Evolutionary conservation across 768 basidiomycete genomes (phyloP), one percentile per base, ranked within the genome.

Genomic region (Tylopilus sp.): DNA sequence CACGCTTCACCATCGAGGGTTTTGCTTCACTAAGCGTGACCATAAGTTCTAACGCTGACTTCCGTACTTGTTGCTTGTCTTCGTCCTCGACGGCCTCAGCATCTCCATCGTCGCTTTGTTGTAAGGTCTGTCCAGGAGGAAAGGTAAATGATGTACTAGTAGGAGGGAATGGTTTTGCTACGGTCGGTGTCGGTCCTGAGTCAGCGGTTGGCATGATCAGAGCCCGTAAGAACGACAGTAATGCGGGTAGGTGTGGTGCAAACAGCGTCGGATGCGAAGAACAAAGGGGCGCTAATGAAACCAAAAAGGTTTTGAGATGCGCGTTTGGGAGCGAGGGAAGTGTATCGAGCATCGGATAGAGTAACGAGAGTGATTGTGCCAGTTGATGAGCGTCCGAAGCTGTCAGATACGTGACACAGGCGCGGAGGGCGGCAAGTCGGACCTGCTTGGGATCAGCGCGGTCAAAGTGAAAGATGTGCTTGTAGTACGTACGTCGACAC

Each of bases 21-120:
- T 78, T 75, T 3, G 88, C 80, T 67, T 95, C 91, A 25, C 79
- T 82, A n/a, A 95, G 68, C 12, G 80, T 82, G 48, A 94, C 75
- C 81, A 95, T 85, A 47, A 95, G 81, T 67, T 95, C 92, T 10
- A 93, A 70, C 9, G 89, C 87, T 1, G 83, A 80, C 47, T 83
- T 79, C 10, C 90, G 75, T 26, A 90, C 75, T 18, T 85, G 83
- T 36, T 83, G 79, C 48, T 80, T 77, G 51, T 87, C 85, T 44
- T 92, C 87, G 17, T 79, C 76, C 22, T 77, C 79, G 17, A 76
- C 73, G 0, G 54, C 56, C 38, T 77, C 75, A 3, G 71, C 63
- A 4, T 69, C 69, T 2, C 63, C 63, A 3, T 67, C 68, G 25
- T 61, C 64, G 13, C 21, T 63, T 6, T 63, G 64, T 21, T 67